Evolutionary conservation across 345 rosid genomes (phyloP).

Genomic region (Linum trigynum): DNA sequence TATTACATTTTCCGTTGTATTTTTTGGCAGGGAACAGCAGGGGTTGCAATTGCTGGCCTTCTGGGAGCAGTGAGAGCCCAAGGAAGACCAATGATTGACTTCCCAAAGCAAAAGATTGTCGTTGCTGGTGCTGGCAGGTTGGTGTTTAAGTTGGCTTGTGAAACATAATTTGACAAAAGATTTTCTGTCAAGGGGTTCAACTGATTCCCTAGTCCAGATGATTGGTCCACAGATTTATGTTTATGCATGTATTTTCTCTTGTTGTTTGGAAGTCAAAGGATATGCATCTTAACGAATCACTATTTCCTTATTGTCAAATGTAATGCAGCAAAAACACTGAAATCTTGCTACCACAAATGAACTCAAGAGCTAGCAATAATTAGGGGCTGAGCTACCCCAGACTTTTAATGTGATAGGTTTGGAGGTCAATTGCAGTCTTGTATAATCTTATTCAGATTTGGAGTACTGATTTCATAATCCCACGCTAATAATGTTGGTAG

Average conservation of each 20-base stretch:
- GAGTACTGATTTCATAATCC: too few species aligned
- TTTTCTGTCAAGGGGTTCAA: background rate
- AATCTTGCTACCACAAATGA: too few species aligned
- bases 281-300: background rate
- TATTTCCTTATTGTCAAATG: too few species aligned
- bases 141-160: slow-evolving; percentile 11
- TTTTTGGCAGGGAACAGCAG: slow-evolving; percentile 74
- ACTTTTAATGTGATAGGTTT: too few species aligned
- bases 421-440: too few species aligned
- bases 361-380: too few species aligned
- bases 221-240: background rate
- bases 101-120: slow-evolving; percentile 92
- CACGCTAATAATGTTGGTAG: too few species aligned
- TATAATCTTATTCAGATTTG: too few species aligned
- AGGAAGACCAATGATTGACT: slow-evolving; percentile 94
- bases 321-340: too few species aligned
- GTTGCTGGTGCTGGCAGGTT: slow-evolving; percentile 99
- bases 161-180: background rate
- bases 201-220: background rate
- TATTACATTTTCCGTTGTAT: background rate
- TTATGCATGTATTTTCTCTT: background rate
- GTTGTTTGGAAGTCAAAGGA: background rate
- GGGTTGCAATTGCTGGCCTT: slow-evolving; percentile 97
- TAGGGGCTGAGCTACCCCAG: too few species aligned
- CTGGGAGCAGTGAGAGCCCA: slow-evolving; percentile 99